Evolutionary conservation across 2,329 filamentous ascomycete genomes (phyloP).

Genomic region (Phyllosticta citribraziliensis): DNA sequence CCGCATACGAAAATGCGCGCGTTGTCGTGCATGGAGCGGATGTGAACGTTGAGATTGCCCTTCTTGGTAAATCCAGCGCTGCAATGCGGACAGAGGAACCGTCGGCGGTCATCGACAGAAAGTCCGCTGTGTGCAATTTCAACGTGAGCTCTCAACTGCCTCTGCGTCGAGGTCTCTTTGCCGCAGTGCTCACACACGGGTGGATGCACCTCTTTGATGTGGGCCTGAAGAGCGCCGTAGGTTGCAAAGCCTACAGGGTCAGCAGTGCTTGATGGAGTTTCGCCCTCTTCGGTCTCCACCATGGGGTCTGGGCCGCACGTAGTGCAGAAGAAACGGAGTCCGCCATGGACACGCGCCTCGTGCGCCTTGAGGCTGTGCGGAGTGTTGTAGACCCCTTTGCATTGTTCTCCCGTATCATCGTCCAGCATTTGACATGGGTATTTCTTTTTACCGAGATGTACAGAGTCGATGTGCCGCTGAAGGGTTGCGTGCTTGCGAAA

Average conservation of each 20-base stretch:
- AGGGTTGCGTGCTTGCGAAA: slow-evolving; percentile 86
- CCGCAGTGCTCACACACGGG: slow-evolving; percentile 67
- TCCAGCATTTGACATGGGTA: slow-evolving; percentile 59
- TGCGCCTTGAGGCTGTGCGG: slow-evolving; percentile 63
- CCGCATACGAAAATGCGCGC: slow-evolving; percentile 70
- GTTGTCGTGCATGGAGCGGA: slow-evolving; percentile 67
- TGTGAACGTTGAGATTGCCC: slow-evolving; percentile 73
- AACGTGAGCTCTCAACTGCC: slow-evolving; percentile 53
- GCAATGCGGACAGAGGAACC: slow-evolving; percentile 61
- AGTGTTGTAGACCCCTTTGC: slow-evolving; percentile 63
- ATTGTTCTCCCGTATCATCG: slow-evolving; percentile 43
- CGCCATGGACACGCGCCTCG: slow-evolving; percentile 57
- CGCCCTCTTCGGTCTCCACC: slow-evolving; percentile 20
- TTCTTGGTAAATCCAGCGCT: slow-evolving; percentile 68
- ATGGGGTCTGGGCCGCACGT: slow-evolving; percentile 49
- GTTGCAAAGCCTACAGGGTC: slow-evolving; percentile 51
- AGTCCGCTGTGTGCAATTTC: slow-evolving; percentile 56
- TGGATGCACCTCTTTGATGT: slow-evolving; percentile 63
- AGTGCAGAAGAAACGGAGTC: slow-evolving; percentile 64
- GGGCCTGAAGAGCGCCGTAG: slow-evolving; percentile 58
- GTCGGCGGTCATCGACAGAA: slow-evolving; percentile 47
- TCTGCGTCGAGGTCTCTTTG: slow-evolving; percentile 49
- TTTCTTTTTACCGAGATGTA: slow-evolving; percentile 62
- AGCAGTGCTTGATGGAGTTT: slow-evolving; percentile 10
- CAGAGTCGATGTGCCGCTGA: slow-evolving; percentile 68